Evolutionary conservation across 75 land plant species (phyloP), one percentile per base, ranked within the genome.

Genomic region (Cryptomeria japonica): DNA sequence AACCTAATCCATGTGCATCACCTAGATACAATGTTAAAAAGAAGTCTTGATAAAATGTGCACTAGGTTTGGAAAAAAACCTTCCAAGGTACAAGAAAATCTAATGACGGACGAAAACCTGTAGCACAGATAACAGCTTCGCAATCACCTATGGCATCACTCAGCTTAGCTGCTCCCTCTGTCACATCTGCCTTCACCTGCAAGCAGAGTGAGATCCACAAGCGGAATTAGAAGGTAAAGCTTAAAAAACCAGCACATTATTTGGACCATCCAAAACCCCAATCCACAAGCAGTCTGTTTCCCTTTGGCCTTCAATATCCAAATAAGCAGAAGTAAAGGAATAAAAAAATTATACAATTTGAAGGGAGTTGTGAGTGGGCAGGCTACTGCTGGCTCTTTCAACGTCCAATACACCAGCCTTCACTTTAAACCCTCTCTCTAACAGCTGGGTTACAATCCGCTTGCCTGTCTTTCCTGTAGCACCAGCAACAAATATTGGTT

Each of bases 171-270:
- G 93, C 58, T 25, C 96, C 95, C 86, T 95, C 94, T 0, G 99
- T 97, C 31, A 97, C 99, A 92, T 97, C 98, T 41, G 95, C 96
- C 90, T 90, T 92, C 39, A 96, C 96, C 99, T 97, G 87, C 86
- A 87, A 22, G 18, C 19, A 28, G 70, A 64, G n/a, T 18, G 19
- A 56, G 2, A 0, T 3, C 1, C 56, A 0, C 7, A 53, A 53
- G 56, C 9, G 15, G 56, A 53, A 53, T 53, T 53, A 53, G 15
- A 15, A 49, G 53, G 53, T 49, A 49, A 49, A 49, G 53, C 53
- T 11, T 49, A 49, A 49, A 49, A 8, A 49, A 49, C 53, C 53
- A 49, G 53, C 53, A 49, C 53, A 49, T 49, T 49, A 13, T 49
- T 49, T 13, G 53, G 53, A 49, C 53, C 55, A 51, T 13, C 55